phyloP scores from a whole-genome alignment of 768 basidiomycete genomes.

The Suillus fuscotomentosus region DNA sequence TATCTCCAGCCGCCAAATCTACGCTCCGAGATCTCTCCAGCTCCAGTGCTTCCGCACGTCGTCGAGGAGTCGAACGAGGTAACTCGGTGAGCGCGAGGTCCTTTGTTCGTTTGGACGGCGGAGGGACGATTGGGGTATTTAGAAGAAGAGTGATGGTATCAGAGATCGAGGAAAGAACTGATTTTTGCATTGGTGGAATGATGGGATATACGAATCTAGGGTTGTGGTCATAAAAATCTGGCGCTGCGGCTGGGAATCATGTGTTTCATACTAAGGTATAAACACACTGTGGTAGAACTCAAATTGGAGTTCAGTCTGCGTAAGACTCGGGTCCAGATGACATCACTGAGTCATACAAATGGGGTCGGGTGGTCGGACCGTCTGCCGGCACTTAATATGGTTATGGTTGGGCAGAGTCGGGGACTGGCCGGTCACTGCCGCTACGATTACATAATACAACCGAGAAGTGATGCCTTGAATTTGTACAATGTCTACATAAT shows the following conservation, averaged over 20 bases:
- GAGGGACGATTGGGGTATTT: slow-evolving; percentile 22
- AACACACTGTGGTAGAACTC: background rate
- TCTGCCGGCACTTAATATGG: no score
- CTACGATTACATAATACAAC: no score
- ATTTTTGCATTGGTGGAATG: slow-evolving; percentile 1
- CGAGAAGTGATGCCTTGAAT: no score
- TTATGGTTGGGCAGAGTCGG: no score
- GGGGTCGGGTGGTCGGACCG: no score
- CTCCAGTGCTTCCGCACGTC: background rate
- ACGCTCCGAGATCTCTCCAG: slow-evolving; percentile 1
- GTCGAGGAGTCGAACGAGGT: background rate
- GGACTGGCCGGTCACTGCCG: no score
- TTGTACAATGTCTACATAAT: slow-evolving; percentile 9
- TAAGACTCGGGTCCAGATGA: background rate
- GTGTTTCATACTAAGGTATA: background rate
- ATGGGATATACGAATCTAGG: background rate
- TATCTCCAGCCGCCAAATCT: slow-evolving; percentile 5
- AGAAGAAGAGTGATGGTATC: slow-evolving; percentile 17
- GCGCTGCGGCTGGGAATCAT: no score
- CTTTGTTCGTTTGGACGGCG: background rate
- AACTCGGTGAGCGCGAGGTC: slow-evolving; percentile 22
- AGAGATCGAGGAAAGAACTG: slow-evolving; percentile 15
- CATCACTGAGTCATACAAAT: background rate
- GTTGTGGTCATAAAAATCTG: background rate
- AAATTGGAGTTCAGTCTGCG: background rate